These are phyloP conservation scores for Themeda triandra DNA, from an alignment of 176 grass and related monocot genomes.

Conservation along the genomic window DNA sequence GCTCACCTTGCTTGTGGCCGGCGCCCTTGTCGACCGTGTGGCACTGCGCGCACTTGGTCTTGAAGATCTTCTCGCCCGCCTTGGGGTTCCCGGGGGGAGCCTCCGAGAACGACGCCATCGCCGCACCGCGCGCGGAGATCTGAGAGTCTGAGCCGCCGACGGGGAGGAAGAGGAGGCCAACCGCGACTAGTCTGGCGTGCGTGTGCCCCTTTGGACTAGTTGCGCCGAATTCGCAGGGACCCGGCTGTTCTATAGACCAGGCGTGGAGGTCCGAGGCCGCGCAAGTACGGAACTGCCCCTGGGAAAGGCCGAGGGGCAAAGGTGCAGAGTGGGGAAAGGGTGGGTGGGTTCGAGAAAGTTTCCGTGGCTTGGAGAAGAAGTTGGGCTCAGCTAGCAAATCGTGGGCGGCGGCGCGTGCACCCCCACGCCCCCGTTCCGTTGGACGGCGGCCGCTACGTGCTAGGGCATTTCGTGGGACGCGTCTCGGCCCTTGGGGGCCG, in stretches of 20 bases:
- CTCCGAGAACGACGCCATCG: conserved; percentile 77
- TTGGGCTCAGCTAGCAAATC: neutral
- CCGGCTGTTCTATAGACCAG: conserved; percentile 5
- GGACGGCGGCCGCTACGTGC: neutral
- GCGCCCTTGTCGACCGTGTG: conserved; percentile 86
- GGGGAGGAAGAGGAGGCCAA: conserved; percentile 9
- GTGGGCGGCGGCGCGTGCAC: conserved; percentile 29
- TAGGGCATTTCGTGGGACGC: neutral
- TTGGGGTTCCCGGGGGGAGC: conserved; percentile 66
- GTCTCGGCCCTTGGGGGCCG: no score
- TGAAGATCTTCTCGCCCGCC: conserved; percentile 88
- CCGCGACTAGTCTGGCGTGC: neutral
- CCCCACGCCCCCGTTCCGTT: neutral
- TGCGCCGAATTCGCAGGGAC: conserved; percentile 4
- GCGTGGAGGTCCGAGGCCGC: neutral
- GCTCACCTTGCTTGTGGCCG: conserved; percentile 84
- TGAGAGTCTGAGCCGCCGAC: neutral
- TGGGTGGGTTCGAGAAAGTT: conserved; percentile 25
- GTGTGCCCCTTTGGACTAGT: conserved; percentile 5
- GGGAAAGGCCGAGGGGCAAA: rapidly evolving
- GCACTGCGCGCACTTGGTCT: conserved; percentile 95
- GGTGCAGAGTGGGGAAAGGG: neutral
- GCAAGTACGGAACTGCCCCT: conserved; percentile 2
- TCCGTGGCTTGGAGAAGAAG: conserved; percentile 46
- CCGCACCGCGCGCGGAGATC: conserved; percentile 13